These are phyloP conservation scores for Limonium bicolor DNA, from an alignment of 148 eudicot species.

Conservation along the genomic window DNA sequence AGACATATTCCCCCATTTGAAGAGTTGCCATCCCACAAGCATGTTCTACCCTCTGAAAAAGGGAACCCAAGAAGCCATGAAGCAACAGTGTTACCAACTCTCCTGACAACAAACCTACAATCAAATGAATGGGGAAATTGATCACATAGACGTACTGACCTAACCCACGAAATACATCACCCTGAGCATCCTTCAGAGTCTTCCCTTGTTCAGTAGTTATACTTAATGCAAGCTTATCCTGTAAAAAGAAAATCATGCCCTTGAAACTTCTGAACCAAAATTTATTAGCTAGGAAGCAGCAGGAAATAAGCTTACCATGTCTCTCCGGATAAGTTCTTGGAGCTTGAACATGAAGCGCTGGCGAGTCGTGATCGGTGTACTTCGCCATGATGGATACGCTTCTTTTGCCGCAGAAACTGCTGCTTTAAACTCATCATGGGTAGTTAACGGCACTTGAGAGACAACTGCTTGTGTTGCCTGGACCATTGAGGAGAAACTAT, in stretches of 20 bases:
- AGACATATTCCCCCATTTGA: constrained; percentile 89
- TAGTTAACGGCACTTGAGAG: constrained; percentile 83
- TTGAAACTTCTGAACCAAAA: background rate
- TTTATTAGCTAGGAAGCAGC: background rate
- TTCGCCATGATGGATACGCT: constrained; percentile 83
- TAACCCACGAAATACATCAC: constrained; percentile 95
- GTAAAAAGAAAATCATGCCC: constrained; percentile 7
- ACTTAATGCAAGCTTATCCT: constrained; percentile 89
- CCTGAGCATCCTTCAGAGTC: constrained; percentile 94
- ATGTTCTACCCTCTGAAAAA: constrained; percentile 85
- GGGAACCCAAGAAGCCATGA: constrained; percentile 1
- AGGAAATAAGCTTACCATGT: constrained; percentile 35
- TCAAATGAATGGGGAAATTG: background rate
- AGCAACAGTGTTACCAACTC: too few relatives aligned
- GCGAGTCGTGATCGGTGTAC: constrained; percentile 79
- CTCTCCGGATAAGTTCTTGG: constrained; percentile 87
- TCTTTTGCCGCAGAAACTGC: constrained; percentile 91
- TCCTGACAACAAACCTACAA: background rate
- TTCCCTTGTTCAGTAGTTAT: constrained; percentile 98
- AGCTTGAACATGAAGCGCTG: constrained; percentile 88
- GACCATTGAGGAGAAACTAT: constrained; percentile 1
- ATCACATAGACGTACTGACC: constrained; percentile 28
- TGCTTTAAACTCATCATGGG: constrained; percentile 73
- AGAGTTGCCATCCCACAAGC: constrained; percentile 95
- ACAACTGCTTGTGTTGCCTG: constrained; percentile 97